Base-by-base conservation (phyloP, 139 green algal species). In the Deuterostichococcus epilithicus region DNA sequence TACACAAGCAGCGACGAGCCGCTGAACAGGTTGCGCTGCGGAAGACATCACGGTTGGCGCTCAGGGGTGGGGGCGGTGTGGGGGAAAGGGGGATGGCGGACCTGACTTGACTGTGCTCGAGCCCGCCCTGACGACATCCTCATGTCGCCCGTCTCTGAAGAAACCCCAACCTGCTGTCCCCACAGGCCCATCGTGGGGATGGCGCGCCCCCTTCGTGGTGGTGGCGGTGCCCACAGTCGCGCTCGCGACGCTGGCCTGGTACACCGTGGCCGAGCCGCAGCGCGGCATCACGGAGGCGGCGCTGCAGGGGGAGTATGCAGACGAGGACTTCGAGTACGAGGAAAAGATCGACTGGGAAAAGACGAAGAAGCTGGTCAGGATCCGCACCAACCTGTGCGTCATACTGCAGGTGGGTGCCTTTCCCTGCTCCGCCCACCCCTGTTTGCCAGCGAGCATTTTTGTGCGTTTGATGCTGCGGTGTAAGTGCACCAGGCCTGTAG, bases 121-220 rank as follows among this genome's bases (percentile, higher is more conserved):
- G n/a, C n/a, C n/a, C n/a, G n/a, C n/a, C n/a, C n/a, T n/a, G n/a
- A n/a, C n/a, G n/a, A n/a, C n/a, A n/a, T n/a, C n/a, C n/a, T n/a
- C n/a, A n/a, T n/a, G n/a, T n/a, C n/a, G n/a, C n/a, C n/a, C n/a
- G n/a, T n/a, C n/a, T n/a, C n/a, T n/a, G n/a, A n/a, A n/a, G n/a
- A n/a, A n/a, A n/a, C n/a, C 42, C 10, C 13, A 23, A 8, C 42
- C 18, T 63, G 18, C 52, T 37, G 25, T 59, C n/a, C n/a, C n/a
- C n/a, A 76, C 83, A 86, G 85, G 90, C n/a, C 81, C 87, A 20
- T 75, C 78, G 30, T 81, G 87, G 15, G 89, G 91, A 72, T 97
- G 93, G 93, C 86, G 92, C 1, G 79, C 90, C 75, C 93, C 93
- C 0, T 97, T 97, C 82, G 83, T 94, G 4, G 82, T 97, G 33